These are phyloP conservation scores for Lodderomyces beijingensis DNA, from an alignment of 1,139 yeast genomes.

Conservation along the genomic window DNA sequence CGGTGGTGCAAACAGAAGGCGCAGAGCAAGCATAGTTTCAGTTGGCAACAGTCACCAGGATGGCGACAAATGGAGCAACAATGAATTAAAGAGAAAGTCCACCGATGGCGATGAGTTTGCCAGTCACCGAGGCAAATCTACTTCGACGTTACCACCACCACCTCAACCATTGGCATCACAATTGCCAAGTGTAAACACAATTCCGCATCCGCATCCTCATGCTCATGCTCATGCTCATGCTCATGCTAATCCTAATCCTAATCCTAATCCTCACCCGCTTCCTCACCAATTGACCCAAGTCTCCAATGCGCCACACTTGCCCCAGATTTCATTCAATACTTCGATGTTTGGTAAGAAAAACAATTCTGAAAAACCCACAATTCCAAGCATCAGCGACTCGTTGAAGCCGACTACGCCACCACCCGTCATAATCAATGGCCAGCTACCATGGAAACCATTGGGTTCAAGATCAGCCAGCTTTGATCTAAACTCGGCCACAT, in stretches of 20 bases:
- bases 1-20: conserved; percentile 80
- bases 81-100: neutral
- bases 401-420: conserved; percentile 10
- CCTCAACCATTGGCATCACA: conserved; percentile 8
- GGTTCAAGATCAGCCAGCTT: conserved; percentile 29
- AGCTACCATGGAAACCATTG: conserved; percentile 8
- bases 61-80: conserved; percentile 2
- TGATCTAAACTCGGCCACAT: conserved; percentile 21
- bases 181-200: conserved; percentile 3
- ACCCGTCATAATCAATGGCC: conserved; percentile 1
- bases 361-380: no score
- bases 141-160: conserved; percentile 10
- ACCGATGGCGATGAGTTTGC: neutral
- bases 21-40: conserved; percentile 40
- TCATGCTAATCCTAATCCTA: conserved; percentile 3
- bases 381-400: conserved; percentile 4
- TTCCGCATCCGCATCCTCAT: no score
- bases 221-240: no score
- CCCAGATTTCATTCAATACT: conserved; percentile 34
- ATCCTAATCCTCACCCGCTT: conserved; percentile 5
- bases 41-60: neutral
- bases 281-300: conserved; percentile 5
- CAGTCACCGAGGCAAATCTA: conserved; percentile 3
- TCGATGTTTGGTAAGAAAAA: conserved; percentile 30
- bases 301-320: conserved; percentile 10